Evolutionary conservation across 2,329 filamentous ascomycete genomes (phyloP).

Genomic region (Ophiostoma piceae): DNA sequence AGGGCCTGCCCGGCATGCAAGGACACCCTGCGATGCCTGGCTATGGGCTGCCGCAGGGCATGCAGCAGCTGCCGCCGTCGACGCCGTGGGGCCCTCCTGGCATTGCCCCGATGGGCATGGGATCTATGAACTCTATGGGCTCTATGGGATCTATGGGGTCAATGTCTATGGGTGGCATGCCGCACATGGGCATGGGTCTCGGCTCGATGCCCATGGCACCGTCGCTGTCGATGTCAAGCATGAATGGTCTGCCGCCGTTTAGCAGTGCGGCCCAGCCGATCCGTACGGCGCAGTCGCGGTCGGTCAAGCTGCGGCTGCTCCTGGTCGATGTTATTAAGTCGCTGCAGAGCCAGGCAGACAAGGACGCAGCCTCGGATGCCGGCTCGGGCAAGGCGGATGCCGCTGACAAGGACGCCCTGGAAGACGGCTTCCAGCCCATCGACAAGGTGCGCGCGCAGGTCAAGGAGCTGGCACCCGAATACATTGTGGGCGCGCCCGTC

Average conservation of each 20-base stretch:
- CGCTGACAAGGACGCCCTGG: constrained; percentile 30
- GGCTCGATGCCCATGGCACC: constrained; percentile 10
- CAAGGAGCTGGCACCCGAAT: constrained; percentile 41
- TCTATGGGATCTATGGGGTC: background rate
- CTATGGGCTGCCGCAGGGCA: background rate
- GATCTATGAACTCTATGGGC: background rate
- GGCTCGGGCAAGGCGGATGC: background rate
- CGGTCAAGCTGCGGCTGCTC: constrained; percentile 64
- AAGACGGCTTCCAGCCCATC: constrained; percentile 57
- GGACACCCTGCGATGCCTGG: constrained; percentile 1
- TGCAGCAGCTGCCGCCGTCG: constrained; percentile 13
- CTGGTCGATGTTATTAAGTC: constrained; percentile 74
- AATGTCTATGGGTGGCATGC: background rate
- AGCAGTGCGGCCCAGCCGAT: constrained; percentile 32
- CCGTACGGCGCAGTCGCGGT: constrained; percentile 55
- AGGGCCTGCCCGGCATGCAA: background rate
- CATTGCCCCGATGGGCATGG: constrained; percentile 3
- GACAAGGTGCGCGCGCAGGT: constrained; percentile 61
- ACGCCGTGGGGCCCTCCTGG: background rate
- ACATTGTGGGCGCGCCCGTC: constrained; percentile 36
- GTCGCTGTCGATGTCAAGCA: constrained; percentile 14
- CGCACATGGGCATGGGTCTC: background rate
- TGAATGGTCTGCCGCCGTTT: constrained; percentile 24
- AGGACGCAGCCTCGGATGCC: constrained; percentile 16
- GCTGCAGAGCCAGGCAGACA: constrained; percentile 33